Percentiles rank a stretch among this genome's conserved stretches.
These are phyloP conservation scores for Candida anglica DNA, from an alignment of 805 yeast genomes.

Conservation along the genomic window DNA sequence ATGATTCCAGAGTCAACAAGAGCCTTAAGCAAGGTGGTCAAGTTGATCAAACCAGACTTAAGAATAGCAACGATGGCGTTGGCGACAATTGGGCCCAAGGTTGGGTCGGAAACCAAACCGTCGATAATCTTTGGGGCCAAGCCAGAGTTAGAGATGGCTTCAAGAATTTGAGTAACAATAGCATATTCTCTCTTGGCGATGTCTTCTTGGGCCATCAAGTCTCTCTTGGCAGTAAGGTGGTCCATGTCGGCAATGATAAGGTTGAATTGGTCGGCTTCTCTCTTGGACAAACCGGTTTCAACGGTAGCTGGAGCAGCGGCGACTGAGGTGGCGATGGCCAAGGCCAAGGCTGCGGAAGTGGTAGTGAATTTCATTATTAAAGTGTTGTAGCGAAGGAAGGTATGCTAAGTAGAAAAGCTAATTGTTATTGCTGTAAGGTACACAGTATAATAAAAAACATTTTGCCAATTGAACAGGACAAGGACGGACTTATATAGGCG, in stretches of 20 bases:
- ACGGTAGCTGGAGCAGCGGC: conserved; percentile 22
- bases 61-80: conserved; percentile 23
- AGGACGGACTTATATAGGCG: too few relatives aligned
- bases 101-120: conserved; percentile 27
- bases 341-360: conserved; percentile 16
- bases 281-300: conserved; percentile 11
- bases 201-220: conserved; percentile 15
- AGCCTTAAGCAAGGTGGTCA: conserved; percentile 34
- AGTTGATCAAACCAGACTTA: conserved; percentile 27
- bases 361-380: conserved; percentile 19
- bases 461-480: too few relatives aligned
- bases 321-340: conserved; percentile 15
- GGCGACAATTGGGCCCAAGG: conserved; percentile 25
- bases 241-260: conserved; percentile 25
- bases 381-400: background rate
- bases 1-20: conserved; percentile 42
- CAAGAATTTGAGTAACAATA: conserved; percentile 38
- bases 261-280: conserved; percentile 20
- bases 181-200: conserved; percentile 33
- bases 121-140: conserved; percentile 33
- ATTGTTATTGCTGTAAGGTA: too few relatives aligned
- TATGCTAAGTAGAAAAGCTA: background rate
- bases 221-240: conserved; percentile 27
- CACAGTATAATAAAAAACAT: too few relatives aligned
- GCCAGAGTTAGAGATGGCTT: conserved; percentile 30